Base-by-base conservation (phyloP, 2,329 filamentous ascomycete species). In the Nothophaeocryptopus gaeumannii region DNA sequence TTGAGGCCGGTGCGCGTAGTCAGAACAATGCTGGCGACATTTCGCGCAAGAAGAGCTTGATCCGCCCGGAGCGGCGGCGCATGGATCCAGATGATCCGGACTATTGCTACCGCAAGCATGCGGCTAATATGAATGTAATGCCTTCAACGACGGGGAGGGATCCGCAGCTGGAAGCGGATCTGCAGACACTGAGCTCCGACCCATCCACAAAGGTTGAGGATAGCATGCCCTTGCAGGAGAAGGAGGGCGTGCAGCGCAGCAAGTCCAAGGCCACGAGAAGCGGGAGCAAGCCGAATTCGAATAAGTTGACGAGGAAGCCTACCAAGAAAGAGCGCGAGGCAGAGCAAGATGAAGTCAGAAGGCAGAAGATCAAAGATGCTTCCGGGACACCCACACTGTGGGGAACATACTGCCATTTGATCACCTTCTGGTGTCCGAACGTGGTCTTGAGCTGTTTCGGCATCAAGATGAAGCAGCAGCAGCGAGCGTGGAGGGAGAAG, bases 401-500 rank as follows among this genome's bases (percentile, higher is more conserved):
- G 93, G 95, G 90, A 63, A 85, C 95, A 3, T 99, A 99, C 74
- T 99, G 93, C 71, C 86, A 88, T 40, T 82, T 95, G 56, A 74
- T 99, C 58, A 99, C 93, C 0, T 96, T 97, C 65, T 97, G 93
- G 91, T 87, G 83, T 50, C 93, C 93, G 0, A 85, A 90, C 66
- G 87, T 92, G 54, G 72, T 96, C 26, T 76, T 99, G 47, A 82
- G 80, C 58, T 95, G 89, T 71, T 93, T 90, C 64, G 90, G 91
- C 34, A 95, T 88, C 77, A 83, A 84, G 7, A 80, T 88, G 39
- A 93, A 88, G 70, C 89, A 86, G 12, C 89, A 97, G 70, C 86
- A 90, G 66, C 82, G 89, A 63, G 93, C 93, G 2, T 99, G 93
- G 93, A 83, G 93, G 59, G 93, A 99, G 69, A 99, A 99, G 78